Conservation (phyloP, 768 basidiomycete species). For the Pleurotus citrinopileatus region DNA sequence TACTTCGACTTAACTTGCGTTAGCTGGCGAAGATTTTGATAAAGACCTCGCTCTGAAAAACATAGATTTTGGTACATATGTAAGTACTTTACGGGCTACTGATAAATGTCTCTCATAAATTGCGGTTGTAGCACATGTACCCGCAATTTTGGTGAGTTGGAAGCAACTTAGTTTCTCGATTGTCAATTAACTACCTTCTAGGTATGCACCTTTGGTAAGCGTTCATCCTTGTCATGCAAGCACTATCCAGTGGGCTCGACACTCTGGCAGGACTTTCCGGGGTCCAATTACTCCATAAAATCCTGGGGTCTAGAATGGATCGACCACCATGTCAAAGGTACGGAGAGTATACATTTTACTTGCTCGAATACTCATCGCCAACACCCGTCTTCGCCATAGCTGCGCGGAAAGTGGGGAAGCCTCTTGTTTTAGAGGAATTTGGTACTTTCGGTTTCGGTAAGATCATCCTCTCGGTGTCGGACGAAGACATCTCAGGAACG, state of each 20-base stretch:
- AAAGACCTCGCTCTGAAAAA: constrained; percentile 43
- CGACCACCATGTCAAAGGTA: constrained; percentile 45
- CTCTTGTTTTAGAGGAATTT: constrained; percentile 64
- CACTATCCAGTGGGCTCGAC: not conserved
- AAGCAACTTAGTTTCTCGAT: not conserved
- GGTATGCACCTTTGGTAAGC: constrained; percentile 36
- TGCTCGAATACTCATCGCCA: not conserved
- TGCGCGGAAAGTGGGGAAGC: constrained; percentile 52
- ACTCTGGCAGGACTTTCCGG: constrained; percentile 39
- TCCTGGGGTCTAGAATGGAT: constrained; percentile 61
- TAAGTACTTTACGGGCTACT: constrained; percentile 22
- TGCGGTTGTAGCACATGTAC: constrained; percentile 33
- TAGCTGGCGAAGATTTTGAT: constrained; percentile 57
- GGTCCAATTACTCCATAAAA: constrained; percentile 45
- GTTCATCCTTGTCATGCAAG: not conserved
- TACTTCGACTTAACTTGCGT: not conserved
- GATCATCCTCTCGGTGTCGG: constrained; percentile 11
- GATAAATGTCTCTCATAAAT: constrained; percentile 21
- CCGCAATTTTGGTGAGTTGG: constrained; percentile 36
- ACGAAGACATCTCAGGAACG: not conserved
- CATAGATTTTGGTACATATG: constrained; percentile 56
- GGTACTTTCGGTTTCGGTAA: constrained; percentile 44
- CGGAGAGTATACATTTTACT: constrained; percentile 3
- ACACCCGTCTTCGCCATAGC: constrained; percentile 26
- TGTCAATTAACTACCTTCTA: constrained; percentile 7